Conservation (phyloP, 371 early-diverging fungal genomes). For the Mortierella sp. region DNA sequence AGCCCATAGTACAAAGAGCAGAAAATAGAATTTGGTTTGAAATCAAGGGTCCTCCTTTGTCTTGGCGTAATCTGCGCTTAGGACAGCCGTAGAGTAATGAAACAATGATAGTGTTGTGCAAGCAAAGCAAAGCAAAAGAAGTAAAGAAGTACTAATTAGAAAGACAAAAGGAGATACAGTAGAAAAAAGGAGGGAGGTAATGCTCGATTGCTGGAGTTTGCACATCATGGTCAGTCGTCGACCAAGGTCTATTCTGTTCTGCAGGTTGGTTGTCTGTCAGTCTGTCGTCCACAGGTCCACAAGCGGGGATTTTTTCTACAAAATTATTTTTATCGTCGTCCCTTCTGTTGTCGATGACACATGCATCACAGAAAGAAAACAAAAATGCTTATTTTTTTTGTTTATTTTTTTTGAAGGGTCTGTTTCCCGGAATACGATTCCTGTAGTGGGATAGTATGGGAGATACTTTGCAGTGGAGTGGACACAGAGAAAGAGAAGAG, state of each 20-base stretch:
- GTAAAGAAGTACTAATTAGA: neutral
- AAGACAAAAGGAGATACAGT: too few species aligned
- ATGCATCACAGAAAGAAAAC: neutral
- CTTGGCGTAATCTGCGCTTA: slow-evolving; percentile 6
- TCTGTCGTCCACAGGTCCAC: slow-evolving; percentile 5
- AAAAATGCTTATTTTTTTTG: slow-evolving; percentile 9
- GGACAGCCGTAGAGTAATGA: neutral
- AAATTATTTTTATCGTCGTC: too few species aligned
- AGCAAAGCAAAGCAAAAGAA: neutral
- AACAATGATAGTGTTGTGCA: neutral
- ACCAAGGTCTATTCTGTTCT: too few species aligned
- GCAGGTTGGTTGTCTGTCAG: too few species aligned
- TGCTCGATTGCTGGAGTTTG: neutral
- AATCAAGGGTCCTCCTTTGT: neutral
- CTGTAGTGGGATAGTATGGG: neutral
- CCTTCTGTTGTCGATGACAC: too few species aligned
- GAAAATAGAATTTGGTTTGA: neutral
- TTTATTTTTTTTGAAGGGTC: too few species aligned
- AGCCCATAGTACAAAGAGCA: neutral
- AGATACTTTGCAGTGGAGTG: neutral
- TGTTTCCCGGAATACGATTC: neutral
- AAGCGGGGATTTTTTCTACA: neutral
- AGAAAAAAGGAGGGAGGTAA: neutral
- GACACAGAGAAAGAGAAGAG: neutral
- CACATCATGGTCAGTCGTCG: too few species aligned